These are phyloP conservation scores for Moricandia arvensis DNA, from an alignment of 345 rosid species.

Conservation along the genomic window DNA sequence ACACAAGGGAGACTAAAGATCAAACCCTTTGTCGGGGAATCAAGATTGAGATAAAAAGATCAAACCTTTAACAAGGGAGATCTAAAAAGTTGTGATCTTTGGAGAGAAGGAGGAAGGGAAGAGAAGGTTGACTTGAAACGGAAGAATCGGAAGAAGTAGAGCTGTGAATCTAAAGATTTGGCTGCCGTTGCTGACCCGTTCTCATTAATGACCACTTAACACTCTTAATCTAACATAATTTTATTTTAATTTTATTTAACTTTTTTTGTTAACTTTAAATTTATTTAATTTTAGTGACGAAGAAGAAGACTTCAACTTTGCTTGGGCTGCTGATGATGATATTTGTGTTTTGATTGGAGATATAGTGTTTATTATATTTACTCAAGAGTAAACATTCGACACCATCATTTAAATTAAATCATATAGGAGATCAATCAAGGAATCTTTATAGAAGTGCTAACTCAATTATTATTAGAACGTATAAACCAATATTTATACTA, in stretches of 20 bases:
- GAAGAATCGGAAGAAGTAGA: conserved; percentile 21
- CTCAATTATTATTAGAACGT: too few species aligned
- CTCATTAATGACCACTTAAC: conserved; percentile 17
- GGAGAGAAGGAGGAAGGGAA: conserved; percentile 16
- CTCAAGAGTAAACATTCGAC: too few species aligned
- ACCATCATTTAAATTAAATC: too few species aligned
- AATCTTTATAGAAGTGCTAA: too few species aligned
- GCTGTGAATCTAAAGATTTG: conserved; percentile 6
- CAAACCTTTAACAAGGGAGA: background rate
- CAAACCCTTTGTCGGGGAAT: conserved; percentile 17
- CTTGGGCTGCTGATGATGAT: conserved; percentile 13
- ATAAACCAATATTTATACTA: too few species aligned
- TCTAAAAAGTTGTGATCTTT: background rate
- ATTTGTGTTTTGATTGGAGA: background rate
- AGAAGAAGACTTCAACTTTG: conserved; percentile 13
- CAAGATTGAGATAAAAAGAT: background rate
- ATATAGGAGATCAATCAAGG: too few species aligned
- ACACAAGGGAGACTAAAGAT: conserved; percentile 10
- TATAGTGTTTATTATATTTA: too few species aligned
- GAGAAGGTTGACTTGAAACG: conserved; percentile 33
- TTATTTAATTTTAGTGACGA: background rate
- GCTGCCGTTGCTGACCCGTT: conserved; percentile 30
- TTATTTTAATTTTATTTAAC: background rate
- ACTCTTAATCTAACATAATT: background rate
- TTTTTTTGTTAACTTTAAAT: too few species aligned